Percentiles rank a stretch among this genome's conserved stretches.
These are phyloP conservation scores for Beauveria pseudobassiana DNA, from an alignment of 2,329 filamentous ascomycete genomes.

Conservation along the genomic window DNA sequence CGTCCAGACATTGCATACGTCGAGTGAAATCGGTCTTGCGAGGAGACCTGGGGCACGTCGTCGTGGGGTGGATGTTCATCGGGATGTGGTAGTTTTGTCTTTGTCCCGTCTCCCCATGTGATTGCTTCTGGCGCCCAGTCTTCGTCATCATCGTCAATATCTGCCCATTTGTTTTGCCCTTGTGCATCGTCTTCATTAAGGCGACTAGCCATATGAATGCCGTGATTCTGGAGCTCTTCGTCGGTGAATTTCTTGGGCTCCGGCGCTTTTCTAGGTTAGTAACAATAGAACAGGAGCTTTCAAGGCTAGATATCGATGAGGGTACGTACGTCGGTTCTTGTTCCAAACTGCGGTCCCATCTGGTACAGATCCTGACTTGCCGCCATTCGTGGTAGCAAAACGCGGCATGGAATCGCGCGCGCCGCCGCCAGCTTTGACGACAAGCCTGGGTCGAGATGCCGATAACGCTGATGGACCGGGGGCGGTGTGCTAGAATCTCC, in stretches of 20 bases:
- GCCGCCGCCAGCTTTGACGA: conserved; percentile 64
- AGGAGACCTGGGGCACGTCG: neutral
- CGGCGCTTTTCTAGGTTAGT: conserved; percentile 38
- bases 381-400: conserved; percentile 39
- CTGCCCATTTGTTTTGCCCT: conserved; percentile 79
- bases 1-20: conserved; percentile 13
- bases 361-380: conserved; percentile 53
- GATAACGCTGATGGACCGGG: conserved; percentile 39
- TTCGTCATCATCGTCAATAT: conserved; percentile 83
- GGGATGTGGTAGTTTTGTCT: conserved; percentile 62
- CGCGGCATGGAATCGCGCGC: conserved; percentile 44
- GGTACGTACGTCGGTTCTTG: conserved; percentile 68
- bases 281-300: neutral
- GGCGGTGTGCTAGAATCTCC: conserved; percentile 40
- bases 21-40: neutral
- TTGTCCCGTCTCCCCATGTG: conserved; percentile 83
- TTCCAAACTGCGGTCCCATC: conserved; percentile 78
- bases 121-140: conserved; percentile 82
- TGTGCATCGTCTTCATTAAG: conserved; percentile 66
- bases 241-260: conserved; percentile 79
- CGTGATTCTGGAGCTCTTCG: conserved; percentile 79
- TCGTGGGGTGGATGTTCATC: conserved; percentile 36
- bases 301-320: no score
- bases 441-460: conserved; percentile 59
- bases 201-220: conserved; percentile 76